phyloP scores from a whole-genome alignment of 2,329 filamentous ascomycete genomes.

The Cercospora sp. region DNA sequence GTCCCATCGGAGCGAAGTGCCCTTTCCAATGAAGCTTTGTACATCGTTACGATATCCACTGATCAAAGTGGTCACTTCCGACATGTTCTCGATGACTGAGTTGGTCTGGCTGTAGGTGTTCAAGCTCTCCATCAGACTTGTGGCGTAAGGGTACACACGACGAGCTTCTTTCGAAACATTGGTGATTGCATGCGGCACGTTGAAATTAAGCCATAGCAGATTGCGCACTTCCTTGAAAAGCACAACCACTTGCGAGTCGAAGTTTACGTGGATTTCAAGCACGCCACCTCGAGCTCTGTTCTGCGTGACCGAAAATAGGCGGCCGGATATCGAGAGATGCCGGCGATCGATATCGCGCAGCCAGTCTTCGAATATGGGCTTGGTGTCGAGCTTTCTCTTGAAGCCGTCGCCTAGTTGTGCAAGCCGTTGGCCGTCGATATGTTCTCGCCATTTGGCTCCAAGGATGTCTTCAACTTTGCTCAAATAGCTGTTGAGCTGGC shows the following conservation, averaged over 20 bases:
- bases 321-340: constrained; percentile 87
- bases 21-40: constrained; percentile 78
- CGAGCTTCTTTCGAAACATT: constrained; percentile 99
- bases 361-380: constrained; percentile 94
- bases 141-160: constrained; percentile 94
- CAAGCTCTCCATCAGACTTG: constrained; percentile 99
- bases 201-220: constrained; percentile 89
- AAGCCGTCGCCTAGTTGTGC: constrained; percentile 90
- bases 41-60: constrained; percentile 92
- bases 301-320: constrained; percentile 84
- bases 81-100: constrained; percentile 80
- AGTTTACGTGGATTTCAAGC: constrained; percentile 89
- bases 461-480: constrained; percentile 98
- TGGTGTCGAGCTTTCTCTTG: constrained; percentile 91
- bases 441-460: constrained; percentile 89
- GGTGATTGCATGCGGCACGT: constrained; percentile 89
- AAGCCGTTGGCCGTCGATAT: constrained; percentile 91
- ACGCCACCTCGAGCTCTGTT: constrained; percentile 88
- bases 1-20: constrained; percentile 90
- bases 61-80: constrained; percentile 81
- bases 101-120: constrained; percentile 87
- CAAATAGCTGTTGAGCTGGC: constrained; percentile 95
- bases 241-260: constrained; percentile 94
- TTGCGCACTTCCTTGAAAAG: constrained; percentile 99
- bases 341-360: constrained; percentile 83